Conservation (phyloP, 331 rosid species). For the Erythrophleum ivorense region DNA sequence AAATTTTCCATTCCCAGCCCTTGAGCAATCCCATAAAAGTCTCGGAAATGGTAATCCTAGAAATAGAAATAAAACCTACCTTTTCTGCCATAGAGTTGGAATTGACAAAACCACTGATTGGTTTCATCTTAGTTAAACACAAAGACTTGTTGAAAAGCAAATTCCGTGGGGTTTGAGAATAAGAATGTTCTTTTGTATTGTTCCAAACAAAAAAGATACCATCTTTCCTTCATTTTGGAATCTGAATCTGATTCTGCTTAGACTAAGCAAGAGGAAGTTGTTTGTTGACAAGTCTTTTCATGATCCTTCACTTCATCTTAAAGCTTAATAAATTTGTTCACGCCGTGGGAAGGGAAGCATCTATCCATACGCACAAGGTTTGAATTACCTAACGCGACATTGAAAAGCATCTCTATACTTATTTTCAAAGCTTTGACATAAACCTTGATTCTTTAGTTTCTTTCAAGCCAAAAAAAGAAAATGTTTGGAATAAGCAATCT, state of each 20-base stretch:
- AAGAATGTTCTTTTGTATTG: not conserved
- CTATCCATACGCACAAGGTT: conserved; percentile 41
- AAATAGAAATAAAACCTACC: no score
- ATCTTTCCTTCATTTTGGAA: conserved; percentile 48
- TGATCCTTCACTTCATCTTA: conserved; percentile 53
- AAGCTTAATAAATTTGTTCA: conserved; percentile 25
- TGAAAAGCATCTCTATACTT: conserved; percentile 38
- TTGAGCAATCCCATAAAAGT: no score
- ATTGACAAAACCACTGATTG: not conserved
- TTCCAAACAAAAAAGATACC: conserved; percentile 25
- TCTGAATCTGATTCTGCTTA: conserved; percentile 47
- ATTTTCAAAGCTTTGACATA: conserved; percentile 32
- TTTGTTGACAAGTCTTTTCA: conserved; percentile 32
- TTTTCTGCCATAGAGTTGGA: not conserved
- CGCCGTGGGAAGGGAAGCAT: conserved; percentile 43
- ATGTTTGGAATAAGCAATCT: no score
- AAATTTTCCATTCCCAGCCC: no score
- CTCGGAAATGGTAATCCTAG: no score
- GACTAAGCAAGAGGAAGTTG: conserved; percentile 23
- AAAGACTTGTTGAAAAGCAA: not conserved
- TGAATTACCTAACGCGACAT: conserved; percentile 40
- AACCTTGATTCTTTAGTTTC: not conserved
- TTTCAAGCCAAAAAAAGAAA: no score
- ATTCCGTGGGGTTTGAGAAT: not conserved
- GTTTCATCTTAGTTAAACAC: no score